Evolutionary conservation across 345 rosid species (phyloP).

Genomic region (Euphorbia tirucalli): DNA sequence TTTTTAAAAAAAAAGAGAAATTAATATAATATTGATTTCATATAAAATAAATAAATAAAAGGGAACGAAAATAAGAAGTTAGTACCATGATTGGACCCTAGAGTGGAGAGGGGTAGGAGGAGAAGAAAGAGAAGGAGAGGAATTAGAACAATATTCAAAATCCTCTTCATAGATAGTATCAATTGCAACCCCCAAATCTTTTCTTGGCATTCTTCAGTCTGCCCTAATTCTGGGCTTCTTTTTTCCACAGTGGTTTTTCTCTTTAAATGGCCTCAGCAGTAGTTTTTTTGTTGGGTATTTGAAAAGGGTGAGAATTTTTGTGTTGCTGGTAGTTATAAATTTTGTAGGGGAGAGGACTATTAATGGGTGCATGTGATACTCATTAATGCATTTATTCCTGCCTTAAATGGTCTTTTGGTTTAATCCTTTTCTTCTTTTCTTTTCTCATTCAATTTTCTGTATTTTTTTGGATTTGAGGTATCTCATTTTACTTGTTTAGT

Average conservation of each 20-base stretch:
- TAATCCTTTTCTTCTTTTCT: conserved; percentile 5
- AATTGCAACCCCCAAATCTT: conserved; percentile 50
- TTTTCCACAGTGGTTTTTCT: too few species aligned
- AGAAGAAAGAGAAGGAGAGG: conserved; percentile 30
- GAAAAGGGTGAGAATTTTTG: conserved; percentile 25
- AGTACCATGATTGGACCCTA: conserved; percentile 58
- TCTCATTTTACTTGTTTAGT: too few species aligned
- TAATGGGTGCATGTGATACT: conserved; percentile 57
- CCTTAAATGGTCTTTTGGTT: neutral
- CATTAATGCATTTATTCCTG: conserved; percentile 45
- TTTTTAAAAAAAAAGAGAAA: too few species aligned
- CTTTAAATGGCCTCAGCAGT: too few species aligned
- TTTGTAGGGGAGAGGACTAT: conserved; percentile 38
- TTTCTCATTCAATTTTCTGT: conserved; percentile 8
- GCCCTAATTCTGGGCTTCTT: neutral
- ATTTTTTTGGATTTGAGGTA: too few species aligned
- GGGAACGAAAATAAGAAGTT: too few species aligned
- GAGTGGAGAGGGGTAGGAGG: conserved; percentile 49
- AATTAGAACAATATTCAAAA: conserved; percentile 31
- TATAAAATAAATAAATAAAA: too few species aligned
- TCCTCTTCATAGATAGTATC: conserved; percentile 91
- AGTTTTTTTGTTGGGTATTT: conserved; percentile 11
- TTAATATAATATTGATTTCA: too few species aligned
- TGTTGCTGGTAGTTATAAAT: conserved; percentile 5
- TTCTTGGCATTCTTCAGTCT: conserved; percentile 38